A percentile compares a stretch with the other conserved stretches of the same genome.
These are phyloP conservation scores for Meyerozyma carpophila DNA, from an alignment of 1,139 yeast species.

Conservation along the genomic window DNA sequence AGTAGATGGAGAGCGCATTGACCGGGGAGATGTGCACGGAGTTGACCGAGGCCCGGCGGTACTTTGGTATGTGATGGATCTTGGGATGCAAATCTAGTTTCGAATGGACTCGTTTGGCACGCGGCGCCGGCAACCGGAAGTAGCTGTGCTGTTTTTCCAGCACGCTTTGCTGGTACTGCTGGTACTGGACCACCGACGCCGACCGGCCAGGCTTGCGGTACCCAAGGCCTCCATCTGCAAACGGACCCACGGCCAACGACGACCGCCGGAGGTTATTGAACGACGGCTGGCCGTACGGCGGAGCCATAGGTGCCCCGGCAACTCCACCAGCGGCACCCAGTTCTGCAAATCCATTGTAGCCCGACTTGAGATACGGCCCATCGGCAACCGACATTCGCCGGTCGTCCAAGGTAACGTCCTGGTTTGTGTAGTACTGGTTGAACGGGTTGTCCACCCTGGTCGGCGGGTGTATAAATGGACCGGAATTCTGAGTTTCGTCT, in stretches of 20 bases:
- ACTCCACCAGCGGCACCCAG: neutral
- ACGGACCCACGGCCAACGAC: constrained; percentile 9
- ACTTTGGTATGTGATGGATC: constrained; percentile 62
- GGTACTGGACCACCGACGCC: constrained; percentile 33
- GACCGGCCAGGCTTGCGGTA: constrained; percentile 17
- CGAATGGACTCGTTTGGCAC: constrained; percentile 30
- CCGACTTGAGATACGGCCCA: constrained; percentile 13
- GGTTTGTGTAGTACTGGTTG: constrained; percentile 39
- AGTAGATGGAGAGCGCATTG: constrained; percentile 70
- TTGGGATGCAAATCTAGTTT: constrained; percentile 59
- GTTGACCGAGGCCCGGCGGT: constrained; percentile 74
- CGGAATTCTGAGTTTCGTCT: constrained; percentile 20
- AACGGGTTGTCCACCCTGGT: constrained; percentile 46
- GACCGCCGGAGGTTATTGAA: constrained; percentile 6
- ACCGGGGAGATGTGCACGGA: constrained; percentile 83
- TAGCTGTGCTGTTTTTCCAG: constrained; percentile 20
- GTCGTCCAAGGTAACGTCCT: constrained; percentile 33
- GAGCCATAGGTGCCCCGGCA: constrained; percentile 1
- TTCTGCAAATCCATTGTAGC: constrained; percentile 1
- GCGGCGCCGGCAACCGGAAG: constrained; percentile 33
- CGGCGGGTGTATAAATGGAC: constrained; percentile 40
- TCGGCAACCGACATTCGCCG: constrained; percentile 43
- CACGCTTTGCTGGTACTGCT: constrained; percentile 30
- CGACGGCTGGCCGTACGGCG: neutral
- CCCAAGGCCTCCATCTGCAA: neutral